Base-by-base conservation (phyloP, 1,284 basidiomycete species). In the Melampsora americana region DNA sequence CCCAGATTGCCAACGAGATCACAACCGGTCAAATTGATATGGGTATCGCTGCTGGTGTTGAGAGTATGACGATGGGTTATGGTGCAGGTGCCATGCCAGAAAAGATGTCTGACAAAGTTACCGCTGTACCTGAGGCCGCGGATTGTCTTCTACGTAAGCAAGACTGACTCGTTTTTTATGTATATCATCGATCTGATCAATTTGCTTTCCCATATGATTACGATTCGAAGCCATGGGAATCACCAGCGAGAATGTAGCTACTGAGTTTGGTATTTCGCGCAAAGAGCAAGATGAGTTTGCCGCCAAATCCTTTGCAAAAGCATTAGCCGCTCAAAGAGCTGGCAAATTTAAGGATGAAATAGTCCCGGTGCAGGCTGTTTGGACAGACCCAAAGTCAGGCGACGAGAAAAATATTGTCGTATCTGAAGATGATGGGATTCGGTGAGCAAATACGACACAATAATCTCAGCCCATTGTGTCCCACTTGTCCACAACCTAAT, bases 281-380 rank as follows among this genome's bases (percentile, higher is more conserved):
- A 85, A 85, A 62, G 84, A 84, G 64, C 93, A 95, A 84, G 94
- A 96, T 85, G 87, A 86, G 67, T 96, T 95, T 80, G 90, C 93
- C 11, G 92, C 93, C 60, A 85, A 88, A 77, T 94, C 92, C 12
- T 95, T 83, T 80, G 89, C 89, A 81, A 92, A 92, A 83, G 95
- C 95, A 23, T 89, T 89, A 20, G 88, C 87, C 26, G 94, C 95
- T 0, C 91, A 93, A 83, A 82, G 93, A 84, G 89, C 89, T 0
- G 94, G 95, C 79, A 92, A 91, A 83, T 98, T 98, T 87, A 89
- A 88, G 84, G 88, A 86, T 77, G 96, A 99, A 85, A 98, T 97
- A 78, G 87, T 95, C 32, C 92, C 95, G 16, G 84, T 93, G 76
- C 88, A 89, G 80, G 89, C 90, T 73, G 89, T 88, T 81, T 86